Percentiles rank a stretch among this genome's conserved stretches.
Conservation (phyloP, 2,329 filamentous ascomycete species). For the Phyllachora maydis region DNA sequence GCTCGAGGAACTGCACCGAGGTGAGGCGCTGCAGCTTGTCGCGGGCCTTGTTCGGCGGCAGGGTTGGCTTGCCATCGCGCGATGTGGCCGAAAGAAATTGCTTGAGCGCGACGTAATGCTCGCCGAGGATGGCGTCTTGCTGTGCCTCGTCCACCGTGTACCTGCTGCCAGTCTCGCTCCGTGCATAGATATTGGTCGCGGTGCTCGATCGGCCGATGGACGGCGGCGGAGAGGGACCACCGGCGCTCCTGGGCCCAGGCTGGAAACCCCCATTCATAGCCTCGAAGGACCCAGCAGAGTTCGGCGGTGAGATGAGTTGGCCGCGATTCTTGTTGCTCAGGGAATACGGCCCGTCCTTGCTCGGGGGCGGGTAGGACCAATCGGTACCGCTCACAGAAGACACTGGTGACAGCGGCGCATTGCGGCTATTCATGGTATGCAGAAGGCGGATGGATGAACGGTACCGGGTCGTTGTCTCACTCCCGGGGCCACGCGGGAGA, state of each 20-base stretch:
- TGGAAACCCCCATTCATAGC: slow-evolving; percentile 41
- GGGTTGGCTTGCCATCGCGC: slow-evolving; percentile 54
- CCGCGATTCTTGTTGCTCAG: slow-evolving; percentile 32
- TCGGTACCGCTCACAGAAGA: slow-evolving; percentile 72
- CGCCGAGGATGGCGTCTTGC: slow-evolving; percentile 41
- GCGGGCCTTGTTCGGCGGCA: slow-evolving; percentile 69
- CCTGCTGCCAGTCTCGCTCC: slow-evolving; percentile 45
- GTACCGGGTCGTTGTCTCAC: no score
- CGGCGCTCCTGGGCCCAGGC: slow-evolving; percentile 32
- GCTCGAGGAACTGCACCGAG: slow-evolving; percentile 83
- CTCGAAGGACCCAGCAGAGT: slow-evolving; percentile 41
- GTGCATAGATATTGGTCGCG: slow-evolving; percentile 48
- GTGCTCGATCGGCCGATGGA: slow-evolving; percentile 75
- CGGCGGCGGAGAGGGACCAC: slow-evolving; percentile 64
- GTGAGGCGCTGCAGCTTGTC: slow-evolving; percentile 88
- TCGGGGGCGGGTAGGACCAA: slow-evolving; percentile 49
- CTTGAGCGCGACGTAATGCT: slow-evolving; percentile 68
- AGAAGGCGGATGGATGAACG: slow-evolving; percentile 6
- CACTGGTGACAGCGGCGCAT: slow-evolving; percentile 62
- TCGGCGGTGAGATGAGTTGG: slow-evolving; percentile 47
- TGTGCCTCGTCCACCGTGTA: slow-evolving; percentile 38
- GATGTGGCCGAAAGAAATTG: slow-evolving; percentile 50
- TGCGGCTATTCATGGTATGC: slow-evolving; percentile 46
- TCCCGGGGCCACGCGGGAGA: no score
- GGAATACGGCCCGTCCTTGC: slow-evolving; percentile 30